Evolutionary conservation across 768 basidiomycete genomes (phyloP).

Genomic region (Sistotremastrum suecicum): DNA sequence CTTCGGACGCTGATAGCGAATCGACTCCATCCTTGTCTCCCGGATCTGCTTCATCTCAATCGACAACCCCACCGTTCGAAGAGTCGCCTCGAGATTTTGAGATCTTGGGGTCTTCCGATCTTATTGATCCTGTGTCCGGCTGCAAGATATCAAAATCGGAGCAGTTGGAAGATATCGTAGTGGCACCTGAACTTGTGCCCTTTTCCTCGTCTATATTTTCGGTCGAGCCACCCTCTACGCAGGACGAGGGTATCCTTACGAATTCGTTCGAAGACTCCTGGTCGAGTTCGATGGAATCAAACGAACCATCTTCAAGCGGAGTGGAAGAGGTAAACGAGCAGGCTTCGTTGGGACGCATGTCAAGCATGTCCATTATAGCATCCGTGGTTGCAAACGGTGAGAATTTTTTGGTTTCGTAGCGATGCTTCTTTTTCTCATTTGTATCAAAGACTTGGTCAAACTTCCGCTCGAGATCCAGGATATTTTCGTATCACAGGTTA

Average conservation of each 20-base stretch:
- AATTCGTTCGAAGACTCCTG: no score
- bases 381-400: conserved; percentile 68
- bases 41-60: conserved; percentile 1
- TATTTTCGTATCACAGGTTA: conserved; percentile 63
- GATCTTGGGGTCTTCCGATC: no score
- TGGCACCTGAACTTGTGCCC: no score
- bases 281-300: background rate
- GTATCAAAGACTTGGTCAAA: background rate
- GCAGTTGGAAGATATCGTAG: no score
- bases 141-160: no score
- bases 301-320: background rate
- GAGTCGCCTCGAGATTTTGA: no score
- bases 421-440: conserved; percentile 1
- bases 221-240: no score
- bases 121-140: no score
- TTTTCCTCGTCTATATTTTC: no score
- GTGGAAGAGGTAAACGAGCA: conserved; percentile 34
- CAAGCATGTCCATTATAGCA: conserved; percentile 89
- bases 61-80: background rate
- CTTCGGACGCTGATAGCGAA: no score
- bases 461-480: conserved; percentile 27
- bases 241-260: no score
- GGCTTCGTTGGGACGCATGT: conserved; percentile 71
- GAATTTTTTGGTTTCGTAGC: conserved; percentile 13
- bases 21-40: no score